Percentiles rank a stretch among this genome's conserved stretches.
These are phyloP conservation scores for Echinosophora koreensis DNA, from an alignment of 306 rosid species.

Conservation along the genomic window DNA sequence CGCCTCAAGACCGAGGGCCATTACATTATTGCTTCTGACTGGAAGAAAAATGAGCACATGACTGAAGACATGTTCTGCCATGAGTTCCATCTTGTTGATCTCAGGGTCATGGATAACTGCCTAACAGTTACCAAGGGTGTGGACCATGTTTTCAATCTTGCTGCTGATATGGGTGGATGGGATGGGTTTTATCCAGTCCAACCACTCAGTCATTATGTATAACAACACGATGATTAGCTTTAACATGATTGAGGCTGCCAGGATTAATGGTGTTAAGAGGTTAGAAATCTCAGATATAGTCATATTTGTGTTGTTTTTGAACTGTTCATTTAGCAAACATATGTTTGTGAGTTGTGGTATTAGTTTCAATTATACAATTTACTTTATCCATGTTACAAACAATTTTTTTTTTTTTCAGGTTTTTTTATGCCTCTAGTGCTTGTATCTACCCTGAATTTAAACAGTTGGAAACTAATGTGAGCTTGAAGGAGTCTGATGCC, in stretches of 20 bases:
- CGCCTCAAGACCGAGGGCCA: slow-evolving; percentile 95
- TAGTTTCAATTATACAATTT: slow-evolving; percentile 1
- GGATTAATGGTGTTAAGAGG: slow-evolving; percentile 93
- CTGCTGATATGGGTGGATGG: slow-evolving; percentile 99
- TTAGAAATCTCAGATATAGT: slow-evolving; percentile 44
- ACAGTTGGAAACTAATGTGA: slow-evolving; percentile 93
- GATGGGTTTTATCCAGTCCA: slow-evolving; percentile 99
- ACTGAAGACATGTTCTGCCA: slow-evolving; percentile 95
- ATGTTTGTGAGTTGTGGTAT: not conserved
- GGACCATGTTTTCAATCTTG: slow-evolving; percentile 95
- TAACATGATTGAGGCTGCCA: slow-evolving; percentile 92
- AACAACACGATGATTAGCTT: slow-evolving; percentile 99
- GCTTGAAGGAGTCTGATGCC: slow-evolving; percentile 98
- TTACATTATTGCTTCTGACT: slow-evolving; percentile 94
- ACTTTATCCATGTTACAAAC: not conserved
- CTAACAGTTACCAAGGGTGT: slow-evolving; percentile 81
- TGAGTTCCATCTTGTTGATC: slow-evolving; percentile 95
- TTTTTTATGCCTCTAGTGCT: slow-evolving; percentile 99
- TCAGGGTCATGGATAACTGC: slow-evolving; percentile 99
- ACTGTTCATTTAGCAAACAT: not conserved
- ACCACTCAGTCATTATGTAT: slow-evolving; percentile 96
- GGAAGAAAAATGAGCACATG: slow-evolving; percentile 99
- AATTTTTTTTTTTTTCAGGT: slow-evolving; percentile 53
- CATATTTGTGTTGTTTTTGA: not conserved
- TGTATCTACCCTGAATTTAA: slow-evolving; percentile 98